Evolutionary conservation across 2,329 filamentous ascomycete genomes (phyloP), one percentile per base, ranked within the genome.

Genomic region (Fusarium sarcochroum): DNA sequence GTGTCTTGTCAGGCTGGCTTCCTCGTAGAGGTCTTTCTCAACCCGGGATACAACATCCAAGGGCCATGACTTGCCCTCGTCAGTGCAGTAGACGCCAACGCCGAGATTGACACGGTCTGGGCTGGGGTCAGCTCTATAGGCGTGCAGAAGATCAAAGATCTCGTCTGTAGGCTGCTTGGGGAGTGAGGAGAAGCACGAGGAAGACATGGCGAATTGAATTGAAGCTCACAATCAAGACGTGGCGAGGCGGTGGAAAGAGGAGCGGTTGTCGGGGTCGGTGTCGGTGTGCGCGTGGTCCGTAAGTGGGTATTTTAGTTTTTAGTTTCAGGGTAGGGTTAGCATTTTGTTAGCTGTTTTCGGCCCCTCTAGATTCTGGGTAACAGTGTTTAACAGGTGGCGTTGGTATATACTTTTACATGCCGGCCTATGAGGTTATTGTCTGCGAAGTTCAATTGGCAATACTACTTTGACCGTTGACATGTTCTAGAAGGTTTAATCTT

Each of bases 21-120:
- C 44, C 2, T 69, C 59, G 6, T 64, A 60, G n/a, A 72, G 51
- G 15, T 55, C 32, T 47, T 71, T 63, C 32, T 72, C 70, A 15
- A 70, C 63, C 8, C 53, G 67, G 5, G 52, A 49, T 2, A 72
- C 70, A 13, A 72, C 70, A 7, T 68, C 41, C 15, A 72, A 44
- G 3, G 70, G 70, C 70, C 63, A 67, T 10, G 70, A 71, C 30
- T 72, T 65, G n/a, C 70, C 70, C 41, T 72, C 66, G 9, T 72
- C 70, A 13, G 69, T 68, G 53, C 65, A 69, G 56, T 72, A 72
- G 18, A 72, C 70, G 18, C 70, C 70, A 10, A 57, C 68, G 11
- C 70, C 67, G 25, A 72, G 70, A 14, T 72, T 72, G 42, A 72
- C 70, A 6, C 68, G 59, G 27, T 71, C 66, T 2, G 70, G 69